Base-by-base conservation (phyloP, 116 monocot genomes). In the Trichopus zeylanicus region DNA sequence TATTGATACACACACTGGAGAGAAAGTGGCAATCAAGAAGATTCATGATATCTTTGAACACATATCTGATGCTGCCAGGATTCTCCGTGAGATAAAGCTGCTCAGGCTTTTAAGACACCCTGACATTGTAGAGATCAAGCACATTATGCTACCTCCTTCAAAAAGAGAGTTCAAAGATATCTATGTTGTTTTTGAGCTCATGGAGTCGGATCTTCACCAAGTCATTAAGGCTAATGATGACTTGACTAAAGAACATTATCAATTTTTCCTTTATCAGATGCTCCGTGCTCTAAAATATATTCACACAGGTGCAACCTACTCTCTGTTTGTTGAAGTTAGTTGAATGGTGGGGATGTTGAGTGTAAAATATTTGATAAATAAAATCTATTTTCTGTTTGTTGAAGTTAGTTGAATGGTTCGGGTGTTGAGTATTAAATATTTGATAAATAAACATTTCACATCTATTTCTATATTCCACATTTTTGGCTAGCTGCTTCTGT, bases 151-250 rank as follows among this genome's bases (percentile, higher is more conserved):
- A 54, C 82, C 83, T 31, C 87, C 83, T 47, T 79, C 79, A 55
- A 79, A 71, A 69, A 76, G 79, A 42, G 82, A 87, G 51, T 87
- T 82, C 47, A 87, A 76, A 74, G 87, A 87, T 73, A 87, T 87
- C 51, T 87, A 73, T 76, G 86, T 87, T 66, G 86, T 87, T n/a
- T 87, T 87, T 71, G 86, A 87, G 67, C 86, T 87, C 34, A 87
- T 87, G 87, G 87, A 87, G 42, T 87, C 87, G 23, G 87, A 87
- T 70, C 87, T 87, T 37, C 87, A 87, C 63, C 80, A 88, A 72
- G 88, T 88, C 55, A 83, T 88, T 51, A 83, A 83, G 60, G 88
- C 83, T 49, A 83, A 80, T 77, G 88, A 83, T 72, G 83, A 83
- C 48, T 72, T 88, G 51, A 83, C 88, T 4, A 80, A 49, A 59